These are phyloP conservation scores for Chrysosporium keratinophilum DNA, from an alignment of 2,329 filamentous ascomycete species.

Conservation along the genomic window DNA sequence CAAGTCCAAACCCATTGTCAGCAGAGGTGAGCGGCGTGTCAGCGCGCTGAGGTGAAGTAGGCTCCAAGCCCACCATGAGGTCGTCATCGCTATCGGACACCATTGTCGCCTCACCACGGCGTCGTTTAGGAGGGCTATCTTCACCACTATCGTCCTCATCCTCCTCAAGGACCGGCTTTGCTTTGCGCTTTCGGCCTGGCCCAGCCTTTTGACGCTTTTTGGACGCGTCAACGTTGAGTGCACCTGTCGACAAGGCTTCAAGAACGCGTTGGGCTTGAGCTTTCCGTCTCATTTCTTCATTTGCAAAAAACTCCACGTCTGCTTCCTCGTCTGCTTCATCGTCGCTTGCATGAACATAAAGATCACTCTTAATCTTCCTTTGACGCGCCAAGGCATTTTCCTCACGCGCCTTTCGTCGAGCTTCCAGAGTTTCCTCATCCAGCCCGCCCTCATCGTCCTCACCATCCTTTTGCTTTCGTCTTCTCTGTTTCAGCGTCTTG, in stretches of 20 bases:
- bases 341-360: conserved; percentile 73
- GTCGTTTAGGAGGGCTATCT: conserved; percentile 6
- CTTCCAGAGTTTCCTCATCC: conserved; percentile 50
- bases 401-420: conserved; percentile 51
- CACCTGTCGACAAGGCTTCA: conserved; percentile 38
- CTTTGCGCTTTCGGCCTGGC: conserved; percentile 16
- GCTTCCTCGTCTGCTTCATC: conserved; percentile 77
- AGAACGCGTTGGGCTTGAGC: conserved; percentile 43
- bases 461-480: conserved; percentile 43
- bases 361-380: conserved; percentile 68
- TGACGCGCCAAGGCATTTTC: conserved; percentile 66
- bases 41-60: conserved; percentile 6
- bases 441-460: conserved; percentile 45
- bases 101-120: conserved; percentile 2
- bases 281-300: conserved; percentile 58
- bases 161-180: conserved; percentile 12
- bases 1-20: conserved; percentile 26
- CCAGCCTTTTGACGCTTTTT: conserved; percentile 13
- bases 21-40: conserved; percentile 21
- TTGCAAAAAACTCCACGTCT: conserved; percentile 63
- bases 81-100: conserved; percentile 11
- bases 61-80: conserved; percentile 11
- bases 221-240: conserved; percentile 18
- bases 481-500: conserved; percentile 50
- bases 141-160: conserved; percentile 18